A percentile compares a stretch with the other conserved stretches of the same genome.
Evolutionary conservation across 495 filamentous ascomycete genomes (phyloP).

Genomic region (Tuber brumale): DNA sequence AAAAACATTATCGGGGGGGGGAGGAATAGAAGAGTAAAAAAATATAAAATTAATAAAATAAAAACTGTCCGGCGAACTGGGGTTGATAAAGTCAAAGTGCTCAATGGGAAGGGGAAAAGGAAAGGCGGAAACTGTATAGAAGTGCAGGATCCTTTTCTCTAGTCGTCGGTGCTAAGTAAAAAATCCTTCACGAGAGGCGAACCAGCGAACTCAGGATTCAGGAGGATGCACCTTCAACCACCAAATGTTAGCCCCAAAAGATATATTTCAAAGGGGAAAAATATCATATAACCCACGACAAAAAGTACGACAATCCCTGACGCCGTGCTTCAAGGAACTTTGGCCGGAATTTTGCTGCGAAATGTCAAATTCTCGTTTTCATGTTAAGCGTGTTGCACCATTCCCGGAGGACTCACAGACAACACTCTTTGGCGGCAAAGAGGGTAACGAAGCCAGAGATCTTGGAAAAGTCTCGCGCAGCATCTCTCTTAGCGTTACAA

Average conservation of each 20-base stretch:
- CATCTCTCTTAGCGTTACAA: slow-evolving; percentile 56
- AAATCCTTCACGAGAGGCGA: slow-evolving; percentile 66
- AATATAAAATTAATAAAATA: slow-evolving; percentile 8
- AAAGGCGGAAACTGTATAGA: neutral
- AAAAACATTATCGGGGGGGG: slow-evolving; percentile 11
- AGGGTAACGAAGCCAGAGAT: slow-evolving; percentile 57
- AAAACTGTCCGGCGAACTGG: slow-evolving; percentile 7
- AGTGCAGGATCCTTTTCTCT: neutral
- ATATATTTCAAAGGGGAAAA: slow-evolving; percentile 13
- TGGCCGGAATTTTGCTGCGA: slow-evolving; percentile 58
- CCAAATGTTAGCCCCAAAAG: slow-evolving; percentile 3
- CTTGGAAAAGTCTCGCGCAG: slow-evolving; percentile 60
- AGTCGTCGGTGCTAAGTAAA: slow-evolving; percentile 45
- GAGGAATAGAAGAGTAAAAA: slow-evolving; percentile 12
- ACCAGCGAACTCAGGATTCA: slow-evolving; percentile 65
- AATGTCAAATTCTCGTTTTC: neutral
- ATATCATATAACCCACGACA: slow-evolving; percentile 53
- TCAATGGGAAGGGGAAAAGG: neutral
- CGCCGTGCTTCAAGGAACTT: slow-evolving; percentile 61
- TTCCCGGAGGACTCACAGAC: slow-evolving; percentile 51
- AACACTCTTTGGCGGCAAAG: slow-evolving; percentile 62
- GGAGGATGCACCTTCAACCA: slow-evolving; percentile 53
- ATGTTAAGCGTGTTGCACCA: slow-evolving; percentile 22
- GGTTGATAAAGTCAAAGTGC: neutral
- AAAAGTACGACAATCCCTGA: slow-evolving; percentile 61